Conservation (phyloP, 352 stramenopile species). For the Phytophthora cactorum region DNA sequence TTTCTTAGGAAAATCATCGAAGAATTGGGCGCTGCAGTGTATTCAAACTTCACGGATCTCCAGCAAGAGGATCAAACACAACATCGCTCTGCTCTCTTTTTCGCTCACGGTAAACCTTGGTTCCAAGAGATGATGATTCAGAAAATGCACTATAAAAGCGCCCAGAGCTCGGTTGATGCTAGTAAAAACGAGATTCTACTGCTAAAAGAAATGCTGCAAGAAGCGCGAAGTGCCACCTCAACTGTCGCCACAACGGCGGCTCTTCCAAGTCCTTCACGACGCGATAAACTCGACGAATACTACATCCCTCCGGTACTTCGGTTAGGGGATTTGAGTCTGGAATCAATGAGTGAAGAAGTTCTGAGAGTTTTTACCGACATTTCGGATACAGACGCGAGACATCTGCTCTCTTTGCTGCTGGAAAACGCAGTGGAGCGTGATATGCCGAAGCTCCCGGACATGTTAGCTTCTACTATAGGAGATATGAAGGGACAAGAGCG, state of each 20-base stretch:
- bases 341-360: constrained; percentile 52
- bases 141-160: constrained; percentile 29
- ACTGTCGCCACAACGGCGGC: constrained; percentile 19
- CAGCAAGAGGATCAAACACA: constrained; percentile 5
- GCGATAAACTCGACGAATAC: constrained; percentile 29
- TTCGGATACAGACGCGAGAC: constrained; percentile 38
- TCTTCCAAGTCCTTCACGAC: constrained; percentile 11
- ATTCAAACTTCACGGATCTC: constrained; percentile 50
- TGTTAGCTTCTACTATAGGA: constrained; percentile 51
- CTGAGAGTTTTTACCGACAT: constrained; percentile 53
- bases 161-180: constrained; percentile 21
- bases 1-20: constrained; percentile 52
- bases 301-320: constrained; percentile 36
- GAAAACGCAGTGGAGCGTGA: constrained; percentile 46
- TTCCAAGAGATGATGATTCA: constrained; percentile 45
- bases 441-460: constrained; percentile 45
- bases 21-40: constrained; percentile 45
- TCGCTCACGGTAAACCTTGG: constrained; percentile 58
- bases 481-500: constrained; percentile 49
- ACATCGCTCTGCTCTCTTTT: constrained; percentile 48
- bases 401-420: constrained; percentile 47
- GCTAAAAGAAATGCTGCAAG: constrained; percentile 52
- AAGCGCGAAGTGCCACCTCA: constrained; percentile 27
- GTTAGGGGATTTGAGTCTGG: constrained; percentile 49
- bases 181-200: constrained; percentile 47